These are phyloP conservation scores for Cerioporus squamosus DNA, from an alignment of 1,284 basidiomycete genomes.

Conservation along the genomic window DNA sequence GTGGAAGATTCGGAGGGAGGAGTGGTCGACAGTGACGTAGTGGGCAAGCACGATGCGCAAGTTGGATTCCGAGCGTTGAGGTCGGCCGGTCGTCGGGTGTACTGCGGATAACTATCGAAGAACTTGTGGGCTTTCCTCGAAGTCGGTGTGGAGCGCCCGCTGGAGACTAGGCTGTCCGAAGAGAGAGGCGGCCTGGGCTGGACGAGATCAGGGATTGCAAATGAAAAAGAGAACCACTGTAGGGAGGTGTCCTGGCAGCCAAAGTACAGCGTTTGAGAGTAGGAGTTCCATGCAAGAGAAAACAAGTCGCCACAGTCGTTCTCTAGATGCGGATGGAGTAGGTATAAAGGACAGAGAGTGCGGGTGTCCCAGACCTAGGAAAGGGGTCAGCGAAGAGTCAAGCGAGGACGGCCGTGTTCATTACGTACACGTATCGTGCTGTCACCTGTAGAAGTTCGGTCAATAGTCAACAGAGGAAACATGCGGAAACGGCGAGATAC, in stretches of 20 bases:
- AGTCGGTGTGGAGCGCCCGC: constrained; percentile 50
- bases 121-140: constrained; percentile 68
- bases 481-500: neutral
- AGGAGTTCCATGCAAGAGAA: constrained; percentile 81
- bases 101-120: constrained; percentile 80
- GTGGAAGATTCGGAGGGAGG: constrained; percentile 17
- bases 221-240: constrained; percentile 78
- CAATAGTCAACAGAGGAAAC: neutral
- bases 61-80: constrained; percentile 58
- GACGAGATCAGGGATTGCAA: constrained; percentile 7
- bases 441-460: constrained; percentile 57
- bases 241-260: constrained; percentile 92
- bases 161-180: constrained; percentile 31
- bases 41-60: constrained; percentile 26
- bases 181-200: constrained; percentile 13
- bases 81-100: constrained; percentile 66
- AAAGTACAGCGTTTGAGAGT: constrained; percentile 78
- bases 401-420: neutral
- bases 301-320: constrained; percentile 90
- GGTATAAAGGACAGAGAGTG: constrained; percentile 72
- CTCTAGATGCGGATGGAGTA: constrained; percentile 85
- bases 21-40: constrained; percentile 23
- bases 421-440: constrained; percentile 77
- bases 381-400: neutral
- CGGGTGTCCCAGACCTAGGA: constrained; percentile 82